Evolutionary conservation across 163 green algal genomes (phyloP).

Genomic region (Coccomyxa subellipsoidea): DNA sequence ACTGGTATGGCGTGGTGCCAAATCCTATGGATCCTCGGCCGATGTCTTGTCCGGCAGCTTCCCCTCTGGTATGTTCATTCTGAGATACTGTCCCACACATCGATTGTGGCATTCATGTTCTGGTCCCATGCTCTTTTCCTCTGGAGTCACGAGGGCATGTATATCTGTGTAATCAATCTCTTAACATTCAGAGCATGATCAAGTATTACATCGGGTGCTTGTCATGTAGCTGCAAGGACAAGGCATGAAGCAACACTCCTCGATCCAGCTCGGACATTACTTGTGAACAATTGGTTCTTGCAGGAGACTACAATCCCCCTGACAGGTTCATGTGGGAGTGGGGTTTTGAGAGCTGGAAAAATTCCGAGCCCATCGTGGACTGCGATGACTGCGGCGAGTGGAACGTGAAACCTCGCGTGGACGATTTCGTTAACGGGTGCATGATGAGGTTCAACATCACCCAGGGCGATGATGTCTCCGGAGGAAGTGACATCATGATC

Average conservation of each 20-base stretch:
- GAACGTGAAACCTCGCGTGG: constrained; percentile 73
- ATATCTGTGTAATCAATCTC: no score
- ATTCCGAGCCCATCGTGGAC: neutral
- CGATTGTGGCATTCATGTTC: no score
- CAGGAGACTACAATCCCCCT: constrained; percentile 80
- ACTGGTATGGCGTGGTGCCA: constrained; percentile 67
- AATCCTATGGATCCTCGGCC: constrained; percentile 39
- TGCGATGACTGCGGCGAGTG: constrained; percentile 67
- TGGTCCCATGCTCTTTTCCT: no score
- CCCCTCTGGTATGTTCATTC: constrained; percentile 30
- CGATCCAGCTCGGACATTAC: no score
- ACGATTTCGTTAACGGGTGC: constrained; percentile 63
- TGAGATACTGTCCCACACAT: no score
- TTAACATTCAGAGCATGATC: no score
- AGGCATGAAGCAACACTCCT: no score
- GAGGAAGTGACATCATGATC: constrained; percentile 79
- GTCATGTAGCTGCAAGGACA: no score
- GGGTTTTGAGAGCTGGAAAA: constrained; percentile 18
- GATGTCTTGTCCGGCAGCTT: constrained; percentile 70
- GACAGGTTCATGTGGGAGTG: constrained; percentile 71
- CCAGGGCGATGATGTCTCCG: constrained; percentile 31
- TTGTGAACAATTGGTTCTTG: no score
- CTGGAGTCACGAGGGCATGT: no score
- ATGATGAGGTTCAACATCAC: constrained; percentile 32
- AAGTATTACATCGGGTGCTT: no score